Evolutionary conservation across 1,284 basidiomycete genomes (phyloP), one percentile per base, ranked within the genome.

Genomic region (Tilletia horrida): DNA sequence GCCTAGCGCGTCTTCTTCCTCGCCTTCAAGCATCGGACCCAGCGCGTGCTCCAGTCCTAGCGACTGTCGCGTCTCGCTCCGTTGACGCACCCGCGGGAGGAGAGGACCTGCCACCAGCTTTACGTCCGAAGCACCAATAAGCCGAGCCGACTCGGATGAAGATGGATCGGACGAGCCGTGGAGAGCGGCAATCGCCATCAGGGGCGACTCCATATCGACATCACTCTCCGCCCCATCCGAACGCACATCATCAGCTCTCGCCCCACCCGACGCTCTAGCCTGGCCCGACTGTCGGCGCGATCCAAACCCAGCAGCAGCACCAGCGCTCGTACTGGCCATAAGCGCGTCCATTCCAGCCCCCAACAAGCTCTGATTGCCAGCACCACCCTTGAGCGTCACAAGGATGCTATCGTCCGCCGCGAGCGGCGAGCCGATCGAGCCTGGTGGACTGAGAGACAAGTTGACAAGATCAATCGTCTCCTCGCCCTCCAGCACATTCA

Each of bases 381-480:
- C n/a, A 40, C 35, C 35, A 40, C 35, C 35, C 35, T 11, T 40
- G 35, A 40, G 35, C 35, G 35, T 40, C 35, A 40, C 35, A 11
- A 40, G 35, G 11, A 40, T 40, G 35, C 35, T 40, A 27, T 52
- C 50, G 27, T 21, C 21, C 2, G 21, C 50, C 18, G 18, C 23
- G 27, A 52, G 50, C 50, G 50, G 50, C 4, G 50, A 52, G 21
- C 50, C 55, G 16, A 59, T 31, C 2, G 55, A 59, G 13, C 55
- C 55, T 18, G 55, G 29, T 31, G 55, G 55, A 35, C 55, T 59
- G 3, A 59, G 16, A 14, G 55, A 59, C 9, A 59, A 27, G 35
- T 59, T 40, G 13, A 59, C 55, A 14, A 59, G 55, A 14, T 59
- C 55, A 31, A 59, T 59, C 55, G 55, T 59, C 13, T 59, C 55